phyloP scores from a whole-genome alignment of 2,329 filamentous ascomycete genomes.

The Magnaporthiopsis rhizophila region DNA sequence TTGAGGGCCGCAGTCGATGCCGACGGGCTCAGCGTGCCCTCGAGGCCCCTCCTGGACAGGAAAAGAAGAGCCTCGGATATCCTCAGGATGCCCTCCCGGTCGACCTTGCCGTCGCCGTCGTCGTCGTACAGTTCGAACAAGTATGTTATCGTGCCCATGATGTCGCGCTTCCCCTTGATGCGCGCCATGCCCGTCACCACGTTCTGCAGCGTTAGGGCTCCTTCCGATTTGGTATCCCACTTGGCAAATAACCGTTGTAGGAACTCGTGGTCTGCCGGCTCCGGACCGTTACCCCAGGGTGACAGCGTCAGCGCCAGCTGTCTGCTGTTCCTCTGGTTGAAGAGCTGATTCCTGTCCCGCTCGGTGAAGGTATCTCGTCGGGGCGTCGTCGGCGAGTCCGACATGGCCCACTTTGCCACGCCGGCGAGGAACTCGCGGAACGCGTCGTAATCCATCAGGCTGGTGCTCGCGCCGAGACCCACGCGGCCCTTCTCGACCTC shows the following conservation, averaged over 20 bases:
- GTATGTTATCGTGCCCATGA: conserved; percentile 96
- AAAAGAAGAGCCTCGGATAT: conserved; percentile 94
- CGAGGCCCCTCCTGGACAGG: conserved; percentile 79
- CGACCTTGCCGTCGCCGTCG: conserved; percentile 80
- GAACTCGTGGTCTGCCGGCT: conserved; percentile 90
- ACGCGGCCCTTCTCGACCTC: conserved; percentile 73
- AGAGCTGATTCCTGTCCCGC: conserved; percentile 51
- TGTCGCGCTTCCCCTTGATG: conserved; percentile 88
- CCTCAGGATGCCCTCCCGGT: conserved; percentile 86
- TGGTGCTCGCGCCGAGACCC: conserved; percentile 80
- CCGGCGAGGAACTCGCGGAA: conserved; percentile 90
- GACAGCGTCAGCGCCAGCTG: conserved; percentile 36
- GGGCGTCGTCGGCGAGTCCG: conserved; percentile 66
- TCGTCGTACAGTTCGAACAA: conserved; percentile 98
- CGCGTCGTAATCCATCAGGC: conserved; percentile 93
- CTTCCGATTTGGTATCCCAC: conserved; percentile 75
- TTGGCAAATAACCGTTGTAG: conserved; percentile 77
- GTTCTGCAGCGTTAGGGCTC: conserved; percentile 79
- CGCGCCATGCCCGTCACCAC: conserved; percentile 85
- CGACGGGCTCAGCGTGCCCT: conserved; percentile 62
- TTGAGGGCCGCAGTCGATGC: conserved; percentile 48
- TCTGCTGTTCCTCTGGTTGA: conserved; percentile 47
- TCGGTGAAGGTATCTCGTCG: conserved; percentile 38
- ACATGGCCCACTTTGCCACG: conserved; percentile 87
- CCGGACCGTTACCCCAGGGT: conserved; percentile 48